A percentile compares a stretch with the other conserved stretches of the same genome.
Evolutionary conservation across 2,329 filamentous ascomycete genomes (phyloP).

Genomic region (Cadophora luteo-olivacea): DNA sequence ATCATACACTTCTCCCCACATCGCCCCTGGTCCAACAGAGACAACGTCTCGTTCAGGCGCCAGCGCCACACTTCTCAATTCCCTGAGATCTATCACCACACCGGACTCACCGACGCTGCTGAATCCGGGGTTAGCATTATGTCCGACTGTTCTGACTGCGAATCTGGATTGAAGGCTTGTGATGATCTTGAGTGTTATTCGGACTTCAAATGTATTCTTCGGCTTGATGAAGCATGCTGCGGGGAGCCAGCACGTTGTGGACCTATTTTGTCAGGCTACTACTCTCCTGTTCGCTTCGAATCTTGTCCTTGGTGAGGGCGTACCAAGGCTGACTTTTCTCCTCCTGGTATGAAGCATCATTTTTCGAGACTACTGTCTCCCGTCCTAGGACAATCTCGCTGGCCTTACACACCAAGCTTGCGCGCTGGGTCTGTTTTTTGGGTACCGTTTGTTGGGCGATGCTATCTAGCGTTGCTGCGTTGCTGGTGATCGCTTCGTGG

Average conservation of each 20-base stretch:
- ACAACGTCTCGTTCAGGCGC: neutral
- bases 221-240: neutral
- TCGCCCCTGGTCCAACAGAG: neutral
- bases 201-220: neutral
- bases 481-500: neutral
- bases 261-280: neutral
- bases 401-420: neutral
- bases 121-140: neutral
- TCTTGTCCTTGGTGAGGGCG: too few species aligned
- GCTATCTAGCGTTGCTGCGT: neutral
- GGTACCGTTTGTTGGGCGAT: neutral
- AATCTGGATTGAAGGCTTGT: neutral
- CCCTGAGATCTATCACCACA: neutral
- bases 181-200: neutral
- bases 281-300: too few species aligned
- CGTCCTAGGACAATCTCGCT: neutral
- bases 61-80: neutral
- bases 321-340: neutral
- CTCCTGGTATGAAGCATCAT: neutral
- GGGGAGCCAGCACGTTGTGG: neutral
- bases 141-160: neutral
- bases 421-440: neutral
- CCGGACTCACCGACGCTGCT: neutral
- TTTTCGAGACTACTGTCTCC: neutral
- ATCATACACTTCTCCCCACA: neutral